Percentiles rank a stretch among this genome's conserved stretches.
Evolutionary conservation across 805 yeast species (phyloP).

Genomic region (Saccharomycopsis sp.): DNA sequence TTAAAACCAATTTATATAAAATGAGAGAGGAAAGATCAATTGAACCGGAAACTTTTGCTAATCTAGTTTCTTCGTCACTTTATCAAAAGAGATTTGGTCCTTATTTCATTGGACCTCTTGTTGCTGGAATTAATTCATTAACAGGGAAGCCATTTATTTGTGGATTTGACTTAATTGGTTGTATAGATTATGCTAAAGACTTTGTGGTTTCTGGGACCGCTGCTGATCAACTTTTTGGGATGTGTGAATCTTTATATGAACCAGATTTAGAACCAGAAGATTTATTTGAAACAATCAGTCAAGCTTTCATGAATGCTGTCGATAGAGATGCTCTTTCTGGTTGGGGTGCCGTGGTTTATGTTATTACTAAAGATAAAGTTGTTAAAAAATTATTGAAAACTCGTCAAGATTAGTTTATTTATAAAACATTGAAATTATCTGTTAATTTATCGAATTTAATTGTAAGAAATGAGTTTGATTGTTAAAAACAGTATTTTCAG

Average conservation of each 20-base stretch:
- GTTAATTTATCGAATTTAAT: too few relatives aligned
- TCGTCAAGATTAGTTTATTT: conserved; percentile 73
- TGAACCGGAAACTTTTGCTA: conserved; percentile 91
- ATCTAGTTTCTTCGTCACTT: conserved; percentile 79
- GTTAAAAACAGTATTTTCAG: too few relatives aligned
- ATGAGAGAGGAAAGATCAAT: conserved; percentile 84
- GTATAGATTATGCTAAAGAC: conserved; percentile 90
- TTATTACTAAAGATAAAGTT: conserved; percentile 86
- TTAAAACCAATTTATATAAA: conserved; percentile 80
- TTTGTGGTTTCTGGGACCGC: conserved; percentile 96
- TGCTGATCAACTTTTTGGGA: conserved; percentile 91
- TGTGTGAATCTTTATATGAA: conserved; percentile 96
- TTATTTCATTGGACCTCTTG: conserved; percentile 92
- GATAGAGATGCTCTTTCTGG: conserved; percentile 97
- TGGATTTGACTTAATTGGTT: conserved; percentile 93
- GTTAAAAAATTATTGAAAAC: conserved; percentile 80
- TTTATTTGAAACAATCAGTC: conserved; percentile 89
- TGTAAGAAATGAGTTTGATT: too few relatives aligned
- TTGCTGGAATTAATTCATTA: conserved; percentile 85
- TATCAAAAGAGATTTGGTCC: conserved; percentile 94
- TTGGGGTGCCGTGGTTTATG: conserved; percentile 95
- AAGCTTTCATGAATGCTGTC: conserved; percentile 85
- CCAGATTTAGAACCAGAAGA: conserved; percentile 92
- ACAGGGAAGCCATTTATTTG: conserved; percentile 83
- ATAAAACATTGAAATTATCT: too few relatives aligned